Percentiles rank a stretch among this genome's conserved stretches.
Conservation (phyloP, 176 grass and related monocot genomes). For the Ensete glaucum region DNA sequence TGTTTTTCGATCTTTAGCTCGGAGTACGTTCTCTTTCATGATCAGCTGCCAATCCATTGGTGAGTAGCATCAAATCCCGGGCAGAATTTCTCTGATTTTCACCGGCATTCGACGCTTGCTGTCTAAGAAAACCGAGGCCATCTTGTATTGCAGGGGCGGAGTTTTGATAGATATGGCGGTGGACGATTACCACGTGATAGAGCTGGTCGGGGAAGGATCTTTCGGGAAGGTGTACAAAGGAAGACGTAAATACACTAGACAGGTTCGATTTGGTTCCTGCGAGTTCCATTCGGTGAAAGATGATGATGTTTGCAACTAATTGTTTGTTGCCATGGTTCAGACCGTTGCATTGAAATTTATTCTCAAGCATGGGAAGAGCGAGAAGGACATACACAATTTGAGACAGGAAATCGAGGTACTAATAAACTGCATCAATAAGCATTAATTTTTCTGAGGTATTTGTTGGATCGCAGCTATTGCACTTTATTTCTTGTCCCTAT, state of each 20-base stretch:
- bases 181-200: constrained; percentile 83
- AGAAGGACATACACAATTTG: constrained; percentile 92
- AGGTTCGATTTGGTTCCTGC: constrained; percentile 30
- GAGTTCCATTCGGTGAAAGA: neutral
- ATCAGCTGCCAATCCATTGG: too few species aligned
- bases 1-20: too few species aligned
- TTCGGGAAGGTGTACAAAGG: constrained; percentile 97
- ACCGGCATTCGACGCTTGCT: too few species aligned
- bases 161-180: constrained; percentile 37
- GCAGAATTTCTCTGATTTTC: too few species aligned
- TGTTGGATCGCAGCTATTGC: neutral
- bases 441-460: neutral
- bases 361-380: constrained; percentile 77
- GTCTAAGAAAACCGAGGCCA: too few species aligned
- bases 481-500: neutral
- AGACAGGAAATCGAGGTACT: constrained; percentile 86
- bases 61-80: too few species aligned
- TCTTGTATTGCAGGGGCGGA: neutral
- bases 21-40: too few species aligned
- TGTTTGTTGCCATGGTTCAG: constrained; percentile 29
- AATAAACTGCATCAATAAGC: neutral
- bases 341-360: constrained; percentile 97
- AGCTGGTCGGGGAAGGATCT: constrained; percentile 79
- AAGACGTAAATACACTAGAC: constrained; percentile 66
- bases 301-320: neutral